Conservation (phyloP, 2,329 filamentous ascomycete species). For the Hansfordia pulvinata region DNA sequence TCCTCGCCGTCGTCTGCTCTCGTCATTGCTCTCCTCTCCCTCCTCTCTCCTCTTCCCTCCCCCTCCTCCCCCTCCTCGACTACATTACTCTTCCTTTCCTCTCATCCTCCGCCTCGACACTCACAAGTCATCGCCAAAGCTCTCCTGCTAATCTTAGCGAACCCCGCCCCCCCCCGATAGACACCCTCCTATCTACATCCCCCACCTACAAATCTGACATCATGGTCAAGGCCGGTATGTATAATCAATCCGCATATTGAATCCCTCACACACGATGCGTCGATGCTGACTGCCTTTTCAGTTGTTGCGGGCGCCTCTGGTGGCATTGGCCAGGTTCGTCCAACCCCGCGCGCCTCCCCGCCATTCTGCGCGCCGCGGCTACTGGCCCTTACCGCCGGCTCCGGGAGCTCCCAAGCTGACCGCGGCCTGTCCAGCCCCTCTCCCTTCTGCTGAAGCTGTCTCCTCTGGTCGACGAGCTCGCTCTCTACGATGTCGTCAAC, state of each 20-base stretch:
- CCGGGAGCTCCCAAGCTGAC: conserved; percentile 2
- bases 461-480: conserved; percentile 79
- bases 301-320: conserved; percentile 86
- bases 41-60: background rate
- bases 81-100: background rate
- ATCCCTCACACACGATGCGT: too few relatives aligned
- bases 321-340: conserved; percentile 83
- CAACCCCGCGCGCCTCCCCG: too few relatives aligned
- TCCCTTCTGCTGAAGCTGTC: conserved; percentile 91
- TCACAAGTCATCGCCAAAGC: background rate
- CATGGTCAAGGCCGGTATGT: conserved; percentile 45
- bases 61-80: background rate
- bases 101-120: background rate
- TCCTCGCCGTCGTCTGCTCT: conserved; percentile 1
- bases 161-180: conserved; percentile 1
- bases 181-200: background rate
- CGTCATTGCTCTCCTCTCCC: background rate
- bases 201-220: conserved; percentile 2
- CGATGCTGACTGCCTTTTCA: too few relatives aligned
- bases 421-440: conserved; percentile 52
- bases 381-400: too few relatives aligned
- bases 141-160: conserved; percentile 1
- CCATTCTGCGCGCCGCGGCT: too few relatives aligned
- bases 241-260: too few relatives aligned
- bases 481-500: conserved; percentile 99